phyloP scores from a whole-genome alignment of 441 rosid species.

The Pelargonium myrrhifolium region DNA sequence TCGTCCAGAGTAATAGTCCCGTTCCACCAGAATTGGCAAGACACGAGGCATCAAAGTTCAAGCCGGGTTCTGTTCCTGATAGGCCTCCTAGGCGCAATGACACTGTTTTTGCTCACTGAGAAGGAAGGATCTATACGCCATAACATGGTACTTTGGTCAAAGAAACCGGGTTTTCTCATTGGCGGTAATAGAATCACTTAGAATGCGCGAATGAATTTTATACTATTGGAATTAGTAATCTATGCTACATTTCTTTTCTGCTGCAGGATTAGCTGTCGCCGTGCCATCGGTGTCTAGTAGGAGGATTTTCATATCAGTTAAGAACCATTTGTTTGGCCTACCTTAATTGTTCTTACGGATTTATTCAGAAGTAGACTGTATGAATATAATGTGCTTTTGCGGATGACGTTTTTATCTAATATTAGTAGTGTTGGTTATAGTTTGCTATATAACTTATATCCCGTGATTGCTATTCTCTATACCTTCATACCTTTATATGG shows the following conservation, averaged over 20 bases:
- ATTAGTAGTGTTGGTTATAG: too few relatives aligned
- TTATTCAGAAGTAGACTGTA: too few relatives aligned
- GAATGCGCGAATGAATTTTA: neutral
- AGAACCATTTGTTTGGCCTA: too few relatives aligned
- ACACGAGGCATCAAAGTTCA: slow-evolving; percentile 84
- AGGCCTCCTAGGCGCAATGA: slow-evolving; percentile 85
- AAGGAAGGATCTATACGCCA: neutral
- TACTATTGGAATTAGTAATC: neutral
- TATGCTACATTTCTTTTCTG: neutral
- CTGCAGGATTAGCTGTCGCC: neutral
- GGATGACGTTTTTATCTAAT: too few relatives aligned
- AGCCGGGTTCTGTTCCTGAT: slow-evolving; percentile 77
- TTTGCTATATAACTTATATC: too few relatives aligned
- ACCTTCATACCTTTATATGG: too few relatives aligned
- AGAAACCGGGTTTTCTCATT: neutral
- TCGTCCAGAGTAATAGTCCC: slow-evolving; percentile 66
- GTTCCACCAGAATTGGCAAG: slow-evolving; percentile 84
- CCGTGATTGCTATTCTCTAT: too few relatives aligned
- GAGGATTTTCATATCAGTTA: neutral
- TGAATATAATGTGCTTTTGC: too few relatives aligned
- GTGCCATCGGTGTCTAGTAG: neutral
- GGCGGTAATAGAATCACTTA: neutral
- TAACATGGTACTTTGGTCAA: neutral
- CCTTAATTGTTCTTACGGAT: too few relatives aligned
- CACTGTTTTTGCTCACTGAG: slow-evolving; percentile 66